Base-by-base conservation (phyloP, 169 alveolate genomes). In the Pseudocohnilembus persalinus region DNA sequence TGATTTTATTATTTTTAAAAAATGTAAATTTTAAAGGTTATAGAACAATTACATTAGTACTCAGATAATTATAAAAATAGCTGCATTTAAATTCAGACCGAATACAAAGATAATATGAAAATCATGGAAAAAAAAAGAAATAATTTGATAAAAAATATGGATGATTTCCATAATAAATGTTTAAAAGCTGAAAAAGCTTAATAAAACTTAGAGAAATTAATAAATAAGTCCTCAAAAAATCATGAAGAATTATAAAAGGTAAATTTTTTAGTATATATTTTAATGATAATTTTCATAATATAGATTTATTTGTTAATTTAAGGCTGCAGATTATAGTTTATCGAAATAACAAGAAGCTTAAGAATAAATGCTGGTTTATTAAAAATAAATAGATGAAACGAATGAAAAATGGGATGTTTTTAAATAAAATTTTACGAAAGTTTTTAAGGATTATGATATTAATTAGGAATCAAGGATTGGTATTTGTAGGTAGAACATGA, bases 341-440 rank as follows among this genome's bases (percentile, higher is more conserved):
- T 11, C 20, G 4, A 49, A 49, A 49, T 49, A 79, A 79, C 49
- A 27, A 34, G 32, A 79, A 79, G 76, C 76, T n/a, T 74, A 79
- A 63, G 84, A 79, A 29, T 35, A 68, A 15, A 16, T 29, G 29
- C 75, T 34, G 29, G 76, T 49, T 26, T 79, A 79, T 63, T 49
- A 79, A 20, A 79, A 63, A 35, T 32, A 24, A 72, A 79, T 79
- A 4, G 64, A 79, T 29, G 6, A 29, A 29, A 73, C 64, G 24
- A 79, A 79, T 64, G 29, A 49, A 20, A 73, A 79, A 28, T 79
- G 84, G 84, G 76, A 79, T 4, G 29, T 28, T 26, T 79, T 79
- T 64, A 29, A 31, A 0, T 29, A 49, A 63, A 24, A 49, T n/a
- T 79, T 0, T 63, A 68, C 74, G 20, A 79, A 64, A 15, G 29